Percentiles rank a stretch among this genome's conserved stretches.
These are phyloP conservation scores for Mucor mucedo DNA, from an alignment of 371 early-diverging fungal species.

Conservation along the genomic window DNA sequence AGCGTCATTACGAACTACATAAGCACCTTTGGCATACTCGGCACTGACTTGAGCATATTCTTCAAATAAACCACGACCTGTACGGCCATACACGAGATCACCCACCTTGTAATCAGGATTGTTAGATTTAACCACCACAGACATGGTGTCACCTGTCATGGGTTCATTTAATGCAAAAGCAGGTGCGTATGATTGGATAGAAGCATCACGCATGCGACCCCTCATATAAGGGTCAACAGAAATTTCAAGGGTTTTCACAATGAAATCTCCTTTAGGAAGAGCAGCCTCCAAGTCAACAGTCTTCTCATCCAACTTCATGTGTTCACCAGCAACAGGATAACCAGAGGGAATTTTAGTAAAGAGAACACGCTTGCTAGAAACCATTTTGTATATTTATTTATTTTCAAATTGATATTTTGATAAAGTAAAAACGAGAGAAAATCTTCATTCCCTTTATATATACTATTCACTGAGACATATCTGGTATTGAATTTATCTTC, in stretches of 20 bases:
- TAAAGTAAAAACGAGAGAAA: background rate
- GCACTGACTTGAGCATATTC: conserved; percentile 48
- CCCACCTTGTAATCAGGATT: conserved; percentile 61
- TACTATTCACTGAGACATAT: too few species aligned
- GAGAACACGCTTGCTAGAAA: conserved; percentile 41
- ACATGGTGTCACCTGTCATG: conserved; percentile 64
- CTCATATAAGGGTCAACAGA: conserved; percentile 62
- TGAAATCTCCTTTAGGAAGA: conserved; percentile 58
- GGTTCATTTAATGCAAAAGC: conserved; percentile 64
- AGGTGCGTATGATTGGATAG: conserved; percentile 53
- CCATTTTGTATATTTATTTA: conserved; percentile 15
- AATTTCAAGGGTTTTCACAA: conserved; percentile 55
- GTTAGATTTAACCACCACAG: conserved; percentile 65
- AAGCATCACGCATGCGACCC: conserved; percentile 65
- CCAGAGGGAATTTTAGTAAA: conserved; percentile 48
- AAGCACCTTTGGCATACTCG: conserved; percentile 26
- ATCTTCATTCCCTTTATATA: background rate
- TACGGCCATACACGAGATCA: conserved; percentile 62
- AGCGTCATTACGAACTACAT: conserved; percentile 46
- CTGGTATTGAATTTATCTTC: too few species aligned
- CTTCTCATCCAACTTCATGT: conserved; percentile 51
- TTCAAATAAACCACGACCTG: conserved; percentile 57
- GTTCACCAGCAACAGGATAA: conserved; percentile 48
- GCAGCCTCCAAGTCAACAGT: conserved; percentile 52
- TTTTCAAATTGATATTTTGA: background rate